Conservation (phyloP, 2,329 filamentous ascomycete species). For the Chaetomiaceae sp. region DNA sequence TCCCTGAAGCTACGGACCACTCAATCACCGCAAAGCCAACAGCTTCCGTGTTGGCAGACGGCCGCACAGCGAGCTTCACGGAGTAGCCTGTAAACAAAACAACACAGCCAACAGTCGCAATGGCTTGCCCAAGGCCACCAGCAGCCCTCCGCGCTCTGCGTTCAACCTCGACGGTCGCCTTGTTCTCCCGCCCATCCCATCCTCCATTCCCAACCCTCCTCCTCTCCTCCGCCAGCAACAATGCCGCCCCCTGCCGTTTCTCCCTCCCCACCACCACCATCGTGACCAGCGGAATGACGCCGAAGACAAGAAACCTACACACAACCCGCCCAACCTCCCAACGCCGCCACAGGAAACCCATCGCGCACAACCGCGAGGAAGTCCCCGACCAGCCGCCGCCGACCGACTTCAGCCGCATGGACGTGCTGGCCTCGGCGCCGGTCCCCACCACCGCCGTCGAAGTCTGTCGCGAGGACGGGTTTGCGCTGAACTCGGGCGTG, state of each 20-base stretch:
- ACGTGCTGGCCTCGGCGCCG: slow-evolving; percentile 73
- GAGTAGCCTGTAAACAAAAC: no score
- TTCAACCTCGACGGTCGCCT: neutral
- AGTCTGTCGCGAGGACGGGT: slow-evolving; percentile 75
- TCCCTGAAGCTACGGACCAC: neutral
- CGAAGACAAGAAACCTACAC: no score
- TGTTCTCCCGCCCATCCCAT: neutral
- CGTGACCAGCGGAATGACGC: neutral
- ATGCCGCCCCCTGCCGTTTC: neutral
- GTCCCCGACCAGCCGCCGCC: slow-evolving; percentile 34
- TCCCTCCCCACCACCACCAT: neutral
- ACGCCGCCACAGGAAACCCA: neutral
- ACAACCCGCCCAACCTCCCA: slow-evolving; percentile 3
- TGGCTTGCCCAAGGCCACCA: slow-evolving; percentile 4
- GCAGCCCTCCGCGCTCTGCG: neutral
- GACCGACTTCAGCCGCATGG: slow-evolving; percentile 67
- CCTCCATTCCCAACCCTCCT: neutral
- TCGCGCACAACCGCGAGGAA: slow-evolving; percentile 27
- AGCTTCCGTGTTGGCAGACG: no score
- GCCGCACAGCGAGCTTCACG: no score
- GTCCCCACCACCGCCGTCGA: slow-evolving; percentile 79
- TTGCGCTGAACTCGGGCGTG: slow-evolving; percentile 77
- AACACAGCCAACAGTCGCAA: slow-evolving; percentile 3
- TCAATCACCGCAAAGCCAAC: no score
- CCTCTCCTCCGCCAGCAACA: neutral